Conservation (phyloP, 1,284 basidiomycete genomes). For the Psilocybe mexicana region DNA sequence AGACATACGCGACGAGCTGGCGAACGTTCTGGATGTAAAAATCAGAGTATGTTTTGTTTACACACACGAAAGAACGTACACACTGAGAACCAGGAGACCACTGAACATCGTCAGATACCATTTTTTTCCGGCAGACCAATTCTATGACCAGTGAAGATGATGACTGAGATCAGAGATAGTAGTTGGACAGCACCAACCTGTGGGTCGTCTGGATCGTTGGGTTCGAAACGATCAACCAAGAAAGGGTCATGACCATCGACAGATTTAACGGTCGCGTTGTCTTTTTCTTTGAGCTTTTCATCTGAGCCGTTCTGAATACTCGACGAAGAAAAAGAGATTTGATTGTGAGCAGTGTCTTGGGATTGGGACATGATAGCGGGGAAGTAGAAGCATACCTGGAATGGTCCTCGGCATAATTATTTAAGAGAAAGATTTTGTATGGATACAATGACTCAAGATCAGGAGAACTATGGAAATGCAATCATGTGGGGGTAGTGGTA, state of each 20-base stretch:
- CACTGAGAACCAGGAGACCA: constrained; percentile 69
- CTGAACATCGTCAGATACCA: constrained; percentile 59
- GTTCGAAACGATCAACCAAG: constrained; percentile 28
- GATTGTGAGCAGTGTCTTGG: not conserved
- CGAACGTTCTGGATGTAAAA: constrained; percentile 47
- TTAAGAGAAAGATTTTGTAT: not conserved
- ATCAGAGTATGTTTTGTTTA: not conserved
- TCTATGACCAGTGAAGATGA: constrained; percentile 26
- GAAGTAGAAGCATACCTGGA: not conserved
- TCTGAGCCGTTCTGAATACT: constrained; percentile 1
- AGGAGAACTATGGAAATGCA: not conserved
- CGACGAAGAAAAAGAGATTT: constrained; percentile 12
- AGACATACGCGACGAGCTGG: constrained; percentile 52
- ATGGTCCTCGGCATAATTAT: not conserved
- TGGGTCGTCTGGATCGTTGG: constrained; percentile 36
- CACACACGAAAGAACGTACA: constrained; percentile 34
- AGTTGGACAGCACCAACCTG: constrained; percentile 25
- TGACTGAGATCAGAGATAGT: not conserved
- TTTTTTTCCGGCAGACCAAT: constrained; percentile 37
- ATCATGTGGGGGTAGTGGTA: not conserved
- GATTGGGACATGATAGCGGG: not conserved
- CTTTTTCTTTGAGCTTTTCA: constrained; percentile 1
- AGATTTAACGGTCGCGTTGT: not conserved
- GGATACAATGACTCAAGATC: constrained; percentile 4
- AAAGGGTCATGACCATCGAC: constrained; percentile 16